A percentile compares a stretch with the other conserved stretches of the same genome.
Conservation (phyloP, 768 basidiomycete genomes). For the Filobasidium floriforme region DNA sequence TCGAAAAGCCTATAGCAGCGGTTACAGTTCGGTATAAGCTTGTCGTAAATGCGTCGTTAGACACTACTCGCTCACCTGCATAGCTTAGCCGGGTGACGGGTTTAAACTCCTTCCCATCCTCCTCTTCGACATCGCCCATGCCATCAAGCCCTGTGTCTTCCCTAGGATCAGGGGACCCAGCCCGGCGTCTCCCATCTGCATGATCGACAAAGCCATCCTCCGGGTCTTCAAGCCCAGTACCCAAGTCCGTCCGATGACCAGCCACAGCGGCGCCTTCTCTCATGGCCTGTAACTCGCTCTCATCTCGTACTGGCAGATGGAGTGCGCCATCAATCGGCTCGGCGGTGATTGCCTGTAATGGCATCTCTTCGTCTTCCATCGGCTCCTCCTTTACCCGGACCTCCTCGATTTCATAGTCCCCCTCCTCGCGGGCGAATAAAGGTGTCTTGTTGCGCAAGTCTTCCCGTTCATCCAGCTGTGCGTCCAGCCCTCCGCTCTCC, state of each 20-base stretch:
- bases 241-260: conserved; percentile 10
- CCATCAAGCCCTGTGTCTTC: neutral
- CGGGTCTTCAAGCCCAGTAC: conserved; percentile 16
- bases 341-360: neutral
- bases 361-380: conserved; percentile 25
- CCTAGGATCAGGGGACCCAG: neutral
- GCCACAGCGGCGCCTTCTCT: conserved; percentile 7
- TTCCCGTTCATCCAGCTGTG: neutral
- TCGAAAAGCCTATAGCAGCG: conserved; percentile 36
- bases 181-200: neutral
- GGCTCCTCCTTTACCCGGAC: conserved; percentile 25
- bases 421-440: conserved; percentile 16
- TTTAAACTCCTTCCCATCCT: conserved; percentile 29
- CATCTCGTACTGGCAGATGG: neutral
- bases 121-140: conserved; percentile 9
- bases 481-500: neutral
- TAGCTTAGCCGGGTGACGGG: conserved; percentile 39
- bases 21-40: neutral
- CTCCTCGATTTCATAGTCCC: conserved; percentile 13
- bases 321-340: neutral
- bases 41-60: neutral
- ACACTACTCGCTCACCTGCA: conserved; percentile 29
- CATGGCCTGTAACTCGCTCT: conserved; percentile 15
- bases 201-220: neutral
- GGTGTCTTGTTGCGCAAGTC: neutral